Conservation (phyloP, 1,284 basidiomycete genomes). For the Pseudozyma sp. region DNA sequence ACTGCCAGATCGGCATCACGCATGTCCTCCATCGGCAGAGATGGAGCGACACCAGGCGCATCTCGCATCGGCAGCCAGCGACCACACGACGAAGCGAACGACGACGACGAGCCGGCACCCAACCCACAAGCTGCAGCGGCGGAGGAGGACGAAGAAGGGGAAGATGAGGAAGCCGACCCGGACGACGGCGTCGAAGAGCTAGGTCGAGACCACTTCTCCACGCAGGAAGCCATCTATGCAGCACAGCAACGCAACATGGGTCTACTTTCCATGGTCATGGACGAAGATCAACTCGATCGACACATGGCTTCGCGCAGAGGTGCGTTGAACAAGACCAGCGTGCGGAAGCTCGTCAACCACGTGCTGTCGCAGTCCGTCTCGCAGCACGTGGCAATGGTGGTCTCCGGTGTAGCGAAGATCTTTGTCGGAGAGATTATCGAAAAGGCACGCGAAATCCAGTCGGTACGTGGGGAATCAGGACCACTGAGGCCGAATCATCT, state of each 20-base stretch:
- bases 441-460: conserved; percentile 82
- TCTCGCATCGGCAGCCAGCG: conserved; percentile 29
- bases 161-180: conserved; percentile 59
- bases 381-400: conserved; percentile 84
- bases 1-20: conserved; percentile 36
- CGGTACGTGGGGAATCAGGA: conserved; percentile 77
- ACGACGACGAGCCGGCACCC: conserved; percentile 28
- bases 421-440: conserved; percentile 93
- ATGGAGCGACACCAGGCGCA: conserved; percentile 25
- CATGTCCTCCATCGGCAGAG: conserved; percentile 41
- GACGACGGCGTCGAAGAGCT: conserved; percentile 65
- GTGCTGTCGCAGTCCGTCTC: conserved; percentile 81
- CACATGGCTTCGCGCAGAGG: conserved; percentile 87
- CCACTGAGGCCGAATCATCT: conserved; percentile 86
- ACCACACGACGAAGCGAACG: conserved; percentile 24
- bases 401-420: conserved; percentile 88
- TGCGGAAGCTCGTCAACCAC: conserved; percentile 88
- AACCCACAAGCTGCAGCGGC: conserved; percentile 9
- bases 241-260: conserved; percentile 69
- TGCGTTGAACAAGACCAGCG: conserved; percentile 82
- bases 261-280: conserved; percentile 87
- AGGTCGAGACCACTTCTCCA: conserved; percentile 57
- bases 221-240: conserved; percentile 65
- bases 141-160: conserved; percentile 51
- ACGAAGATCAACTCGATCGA: conserved; percentile 83